Evolutionary conservation across 2,329 filamentous ascomycete genomes (phyloP), one percentile per base, ranked within the genome.

Genomic region (Monosporascus sp.): DNA sequence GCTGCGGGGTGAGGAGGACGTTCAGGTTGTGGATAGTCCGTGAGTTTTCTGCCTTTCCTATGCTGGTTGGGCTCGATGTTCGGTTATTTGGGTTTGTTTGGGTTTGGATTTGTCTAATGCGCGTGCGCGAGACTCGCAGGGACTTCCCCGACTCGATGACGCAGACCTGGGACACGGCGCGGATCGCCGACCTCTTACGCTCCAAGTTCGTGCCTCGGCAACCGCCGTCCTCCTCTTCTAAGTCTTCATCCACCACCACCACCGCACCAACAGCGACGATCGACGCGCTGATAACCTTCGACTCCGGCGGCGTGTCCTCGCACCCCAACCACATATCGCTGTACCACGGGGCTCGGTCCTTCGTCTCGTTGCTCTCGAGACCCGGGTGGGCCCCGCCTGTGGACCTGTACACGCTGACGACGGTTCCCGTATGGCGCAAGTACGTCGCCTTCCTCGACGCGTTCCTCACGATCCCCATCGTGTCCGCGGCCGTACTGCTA

Each of bases 251-350:
- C 51, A 50, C 62, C 36, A 6, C 62, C 36, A 6, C 54, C 20
- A 60, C 68, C 22, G 64, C 67, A 7, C 74, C 78, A 9, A 71
- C 70, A 1, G 74, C 78, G 49, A 78, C 75, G 50, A 90, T 96
- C 65, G 90, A 96, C 70, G 81, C 87, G 27, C 80, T 99, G 61
- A 77, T 99, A 59, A 99, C 94, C 31, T 99, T 99, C 67, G 94
- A 99, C 74, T 67, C 71, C n/a, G 59, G 72, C 48, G 94, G 94
- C 54, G 79, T 99, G 48, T 96, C 90, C 54, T 82, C 83, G 44
- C 94, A 99, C 71, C 90, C 91, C 22, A 99, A 99, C 75, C 94
- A 99, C 74, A 88, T 89, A 57, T 91, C 91, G 6, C 82, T 97
- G 8, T 91, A 91, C 73, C 80, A 89, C 68, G 94, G 93, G 53